phyloP scores from a whole-genome alignment of 345 rosid species.

The Citrus trifoliata region DNA sequence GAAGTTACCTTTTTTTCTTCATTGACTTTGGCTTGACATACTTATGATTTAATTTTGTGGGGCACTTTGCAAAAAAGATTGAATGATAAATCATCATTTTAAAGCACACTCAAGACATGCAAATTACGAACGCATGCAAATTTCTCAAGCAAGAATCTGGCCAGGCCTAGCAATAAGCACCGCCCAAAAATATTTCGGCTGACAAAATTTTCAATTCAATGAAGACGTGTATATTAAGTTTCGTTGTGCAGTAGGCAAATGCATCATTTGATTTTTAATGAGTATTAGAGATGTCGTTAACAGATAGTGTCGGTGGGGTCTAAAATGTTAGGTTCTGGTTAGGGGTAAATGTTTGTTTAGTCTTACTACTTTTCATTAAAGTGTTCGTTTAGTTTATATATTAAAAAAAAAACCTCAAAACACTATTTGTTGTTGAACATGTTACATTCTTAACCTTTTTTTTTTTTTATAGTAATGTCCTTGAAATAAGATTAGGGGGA shows the following conservation, averaged over 20 bases:
- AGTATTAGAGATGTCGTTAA: neutral
- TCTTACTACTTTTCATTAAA: too few relatives aligned
- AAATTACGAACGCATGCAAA: neutral
- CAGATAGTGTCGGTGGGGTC: neutral
- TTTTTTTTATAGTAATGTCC: too few relatives aligned
- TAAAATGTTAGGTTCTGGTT: too few relatives aligned
- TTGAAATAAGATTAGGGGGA: too few relatives aligned
- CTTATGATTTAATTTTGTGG: neutral
- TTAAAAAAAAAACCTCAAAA: too few relatives aligned
- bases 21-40: neutral
- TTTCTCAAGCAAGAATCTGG: neutral
- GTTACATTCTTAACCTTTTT: too few relatives aligned
- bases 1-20: neutral
- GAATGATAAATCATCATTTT: neutral
- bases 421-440: too few relatives aligned
- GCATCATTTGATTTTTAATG: neutral
- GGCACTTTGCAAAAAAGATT: neutral
- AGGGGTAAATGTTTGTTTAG: too few relatives aligned
- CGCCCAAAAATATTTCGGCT: neutral
- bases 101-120: neutral
- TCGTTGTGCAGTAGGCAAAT: neutral
- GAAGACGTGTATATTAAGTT: neutral
- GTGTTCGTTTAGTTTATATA: too few relatives aligned
- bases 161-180: neutral
- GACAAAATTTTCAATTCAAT: neutral